Conservation (phyloP, 192 early-diverging fungal genomes). For the Coemansia sp. region DNA sequence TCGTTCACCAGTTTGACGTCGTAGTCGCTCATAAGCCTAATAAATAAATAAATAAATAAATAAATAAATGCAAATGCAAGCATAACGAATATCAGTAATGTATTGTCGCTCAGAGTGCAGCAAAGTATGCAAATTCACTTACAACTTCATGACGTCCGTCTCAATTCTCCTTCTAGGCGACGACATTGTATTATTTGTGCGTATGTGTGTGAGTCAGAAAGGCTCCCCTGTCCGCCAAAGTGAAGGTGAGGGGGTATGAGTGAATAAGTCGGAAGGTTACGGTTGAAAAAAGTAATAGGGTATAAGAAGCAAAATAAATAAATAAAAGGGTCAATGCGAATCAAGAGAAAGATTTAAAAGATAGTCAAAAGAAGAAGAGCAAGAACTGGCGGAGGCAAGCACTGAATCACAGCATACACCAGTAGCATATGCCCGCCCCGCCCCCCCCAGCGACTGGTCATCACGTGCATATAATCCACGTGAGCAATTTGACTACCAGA, state of each 20-base stretch:
- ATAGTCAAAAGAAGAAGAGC: no score
- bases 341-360: neutral
- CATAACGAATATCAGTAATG: neutral
- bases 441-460: neutral
- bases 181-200: constrained; percentile 64
- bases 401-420: neutral
- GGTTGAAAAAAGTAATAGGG: no score
- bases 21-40: constrained; percentile 98
- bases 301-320: neutral
- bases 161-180: constrained; percentile 93
- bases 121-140: constrained; percentile 43
- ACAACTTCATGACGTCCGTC: constrained; percentile 99
- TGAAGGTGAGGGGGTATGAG: neutral
- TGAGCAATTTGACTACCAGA: constrained; percentile 12
- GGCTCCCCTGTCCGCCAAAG: neutral
- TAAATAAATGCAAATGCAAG: neutral
- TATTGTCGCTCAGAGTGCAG: neutral
- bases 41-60: no score
- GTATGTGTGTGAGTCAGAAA: neutral
- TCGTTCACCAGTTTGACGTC: constrained; percentile 98
- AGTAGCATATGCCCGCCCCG: neutral
- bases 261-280: no score
- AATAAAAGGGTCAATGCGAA: neutral
- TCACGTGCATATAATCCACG: constrained; percentile 19
- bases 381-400: no score